phyloP scores from a whole-genome alignment of 2,329 filamentous ascomycete species.

The Sphaerulina musiva region DNA sequence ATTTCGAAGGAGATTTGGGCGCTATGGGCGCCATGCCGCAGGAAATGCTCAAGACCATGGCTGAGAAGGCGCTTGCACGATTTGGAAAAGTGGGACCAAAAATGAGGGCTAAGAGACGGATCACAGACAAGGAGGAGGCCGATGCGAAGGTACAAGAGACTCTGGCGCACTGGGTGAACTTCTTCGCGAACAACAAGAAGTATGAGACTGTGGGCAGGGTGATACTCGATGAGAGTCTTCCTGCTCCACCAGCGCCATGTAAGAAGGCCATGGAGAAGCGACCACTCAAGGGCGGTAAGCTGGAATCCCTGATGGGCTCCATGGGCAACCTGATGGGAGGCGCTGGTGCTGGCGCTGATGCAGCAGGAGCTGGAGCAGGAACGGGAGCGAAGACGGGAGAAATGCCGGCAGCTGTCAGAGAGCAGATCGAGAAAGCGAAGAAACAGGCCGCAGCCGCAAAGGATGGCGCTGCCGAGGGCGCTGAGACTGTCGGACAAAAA shows the following conservation, averaged over 20 bases:
- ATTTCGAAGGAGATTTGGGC: constrained; percentile 18
- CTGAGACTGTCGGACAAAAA: constrained; percentile 1
- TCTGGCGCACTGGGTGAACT: constrained; percentile 57
- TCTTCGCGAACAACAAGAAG: constrained; percentile 25
- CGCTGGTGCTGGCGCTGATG: constrained; percentile 10
- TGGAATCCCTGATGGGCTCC: constrained; percentile 22
- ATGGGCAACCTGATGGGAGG: constrained; percentile 14
- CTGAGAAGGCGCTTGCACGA: constrained; percentile 24
- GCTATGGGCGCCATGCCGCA: constrained; percentile 17
- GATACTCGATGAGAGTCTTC: constrained; percentile 18
- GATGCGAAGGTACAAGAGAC: constrained; percentile 54
- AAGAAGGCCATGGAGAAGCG: constrained; percentile 29
- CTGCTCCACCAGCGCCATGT: constrained; percentile 24
- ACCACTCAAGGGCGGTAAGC: constrained; percentile 28
- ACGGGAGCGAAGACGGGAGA: constrained; percentile 10
- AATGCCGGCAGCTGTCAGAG: constrained; percentile 21
- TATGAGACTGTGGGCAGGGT: constrained; percentile 25
- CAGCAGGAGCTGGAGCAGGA: not conserved
- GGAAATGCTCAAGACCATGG: constrained; percentile 26
- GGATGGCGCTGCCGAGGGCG: constrained; percentile 3
- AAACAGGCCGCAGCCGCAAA: constrained; percentile 10
- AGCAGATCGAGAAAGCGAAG: constrained; percentile 18
- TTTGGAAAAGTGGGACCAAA: constrained; percentile 19
- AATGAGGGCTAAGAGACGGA: constrained; percentile 20
- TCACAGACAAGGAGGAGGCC: constrained; percentile 44